These are phyloP conservation scores for Komagataea norvegica DNA, from an alignment of 1,139 yeast genomes.

Conservation along the genomic window DNA sequence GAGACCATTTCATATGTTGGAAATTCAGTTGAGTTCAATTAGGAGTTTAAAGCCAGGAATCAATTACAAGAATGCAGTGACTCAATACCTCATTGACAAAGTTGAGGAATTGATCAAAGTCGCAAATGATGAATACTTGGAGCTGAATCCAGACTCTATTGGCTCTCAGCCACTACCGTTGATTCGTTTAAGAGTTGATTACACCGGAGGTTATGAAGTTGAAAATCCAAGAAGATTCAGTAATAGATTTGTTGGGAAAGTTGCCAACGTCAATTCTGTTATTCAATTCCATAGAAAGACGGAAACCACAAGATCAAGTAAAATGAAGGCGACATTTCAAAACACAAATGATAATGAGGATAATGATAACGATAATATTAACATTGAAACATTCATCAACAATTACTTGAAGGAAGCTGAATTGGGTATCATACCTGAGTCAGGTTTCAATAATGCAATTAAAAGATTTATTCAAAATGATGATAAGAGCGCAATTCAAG, in stretches of 20 bases:
- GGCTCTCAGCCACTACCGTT: slow-evolving; percentile 61
- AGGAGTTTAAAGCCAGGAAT: slow-evolving; percentile 57
- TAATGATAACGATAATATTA: slow-evolving; percentile 27
- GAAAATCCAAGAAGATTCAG: slow-evolving; percentile 90
- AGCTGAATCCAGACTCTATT: slow-evolving; percentile 32
- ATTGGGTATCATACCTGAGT: slow-evolving; percentile 67
- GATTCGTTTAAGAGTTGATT: slow-evolving; percentile 78
- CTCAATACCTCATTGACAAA: slow-evolving; percentile 52
- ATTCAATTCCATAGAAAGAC: slow-evolving; percentile 61
- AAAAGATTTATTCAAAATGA: slow-evolving; percentile 73
- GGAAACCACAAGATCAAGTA: slow-evolving; percentile 25
- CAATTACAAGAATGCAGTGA: slow-evolving; percentile 58
- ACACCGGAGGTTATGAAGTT: slow-evolving; percentile 84
- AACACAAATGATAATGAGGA: slow-evolving; percentile 25
- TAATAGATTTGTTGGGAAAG: slow-evolving; percentile 81
- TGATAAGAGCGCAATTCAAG: slow-evolving; percentile 65
- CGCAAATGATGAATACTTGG: slow-evolving; percentile 52
- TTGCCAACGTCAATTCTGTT: slow-evolving; percentile 86
- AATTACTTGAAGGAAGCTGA: slow-evolving; percentile 59
- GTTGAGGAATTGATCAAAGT: slow-evolving; percentile 63
- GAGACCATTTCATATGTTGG: slow-evolving; percentile 77
- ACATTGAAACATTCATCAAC: slow-evolving; percentile 56
- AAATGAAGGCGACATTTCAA: slow-evolving; percentile 14
- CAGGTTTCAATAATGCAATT: slow-evolving; percentile 72
- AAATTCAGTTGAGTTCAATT: slow-evolving; percentile 50